These are phyloP conservation scores for Fusarium sp. DNA, from an alignment of 2,329 filamentous ascomycete species.

Conservation along the genomic window DNA sequence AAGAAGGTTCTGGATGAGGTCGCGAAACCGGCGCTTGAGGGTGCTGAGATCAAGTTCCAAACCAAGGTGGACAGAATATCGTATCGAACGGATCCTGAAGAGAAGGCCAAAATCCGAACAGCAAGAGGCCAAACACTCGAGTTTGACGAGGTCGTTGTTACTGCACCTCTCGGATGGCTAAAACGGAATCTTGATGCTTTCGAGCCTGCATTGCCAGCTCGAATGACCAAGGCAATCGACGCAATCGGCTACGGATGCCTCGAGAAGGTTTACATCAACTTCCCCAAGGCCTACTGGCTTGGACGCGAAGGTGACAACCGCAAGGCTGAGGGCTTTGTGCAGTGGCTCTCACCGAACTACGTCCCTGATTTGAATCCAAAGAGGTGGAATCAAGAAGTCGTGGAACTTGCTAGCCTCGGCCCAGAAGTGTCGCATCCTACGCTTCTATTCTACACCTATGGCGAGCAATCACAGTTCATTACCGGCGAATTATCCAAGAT, in stretches of 20 bases:
- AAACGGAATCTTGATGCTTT: slow-evolving; percentile 73
- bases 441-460: slow-evolving; percentile 86
- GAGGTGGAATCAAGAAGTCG: slow-evolving; percentile 81
- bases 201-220: slow-evolving; percentile 69
- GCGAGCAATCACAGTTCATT: slow-evolving; percentile 71
- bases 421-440: slow-evolving; percentile 77
- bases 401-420: slow-evolving; percentile 81
- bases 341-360: slow-evolving; percentile 82
- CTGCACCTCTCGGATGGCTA: slow-evolving; percentile 78
- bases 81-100: slow-evolving; percentile 46
- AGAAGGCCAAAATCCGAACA: slow-evolving; percentile 62
- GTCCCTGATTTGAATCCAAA: slow-evolving; percentile 71
- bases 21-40: slow-evolving; percentile 68
- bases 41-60: slow-evolving; percentile 68
- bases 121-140: slow-evolving; percentile 60
- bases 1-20: slow-evolving; percentile 71
- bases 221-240: slow-evolving; percentile 73
- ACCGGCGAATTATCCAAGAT: slow-evolving; percentile 62
- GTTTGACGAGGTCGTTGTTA: slow-evolving; percentile 80
- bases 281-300: slow-evolving; percentile 83
- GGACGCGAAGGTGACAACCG: slow-evolving; percentile 56
- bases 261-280: slow-evolving; percentile 81
- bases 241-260: slow-evolving; percentile 78
- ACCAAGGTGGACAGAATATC: slow-evolving; percentile 64
- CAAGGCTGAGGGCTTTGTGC: slow-evolving; percentile 76